Evolutionary conservation across 805 yeast genomes (phyloP).

Genomic region (Starmerella gropengiesseri): DNA sequence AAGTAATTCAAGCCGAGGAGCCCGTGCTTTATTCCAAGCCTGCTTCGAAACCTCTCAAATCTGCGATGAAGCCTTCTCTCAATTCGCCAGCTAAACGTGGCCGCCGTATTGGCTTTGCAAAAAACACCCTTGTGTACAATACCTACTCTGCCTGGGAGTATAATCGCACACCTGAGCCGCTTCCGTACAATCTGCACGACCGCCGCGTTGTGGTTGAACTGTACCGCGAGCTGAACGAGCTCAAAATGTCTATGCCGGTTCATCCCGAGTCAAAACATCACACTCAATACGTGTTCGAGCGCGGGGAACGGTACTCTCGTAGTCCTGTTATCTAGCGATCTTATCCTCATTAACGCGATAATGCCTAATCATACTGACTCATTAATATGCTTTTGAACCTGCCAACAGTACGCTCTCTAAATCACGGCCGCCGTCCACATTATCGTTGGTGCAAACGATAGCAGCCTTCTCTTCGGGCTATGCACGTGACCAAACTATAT

Average conservation of each 20-base stretch:
- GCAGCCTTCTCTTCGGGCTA: too few relatives aligned
- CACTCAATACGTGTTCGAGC: slow-evolving; percentile 1
- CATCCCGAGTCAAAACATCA: slow-evolving; percentile 50
- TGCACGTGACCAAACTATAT: not conserved
- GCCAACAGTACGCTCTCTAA: too few relatives aligned
- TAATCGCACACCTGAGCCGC: slow-evolving; percentile 85
- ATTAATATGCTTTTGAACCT: too few relatives aligned
- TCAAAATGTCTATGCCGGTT: slow-evolving; percentile 71
- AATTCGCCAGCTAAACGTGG: not conserved
- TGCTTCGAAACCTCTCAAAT: not conserved
- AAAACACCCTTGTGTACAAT: slow-evolving; percentile 71
- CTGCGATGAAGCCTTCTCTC: not conserved
- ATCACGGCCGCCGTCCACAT: too few relatives aligned
- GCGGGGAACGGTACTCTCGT: not conserved
- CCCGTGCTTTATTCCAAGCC: not conserved
- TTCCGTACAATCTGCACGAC: slow-evolving; percentile 84
- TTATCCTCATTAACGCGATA: not conserved
- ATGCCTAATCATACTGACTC: too few relatives aligned
- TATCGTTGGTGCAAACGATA: too few relatives aligned
- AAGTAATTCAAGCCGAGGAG: slow-evolving; percentile 24
- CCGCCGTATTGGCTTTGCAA: slow-evolving; percentile 42
- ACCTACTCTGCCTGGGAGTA: slow-evolving; percentile 76
- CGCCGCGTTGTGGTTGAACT: slow-evolving; percentile 70
- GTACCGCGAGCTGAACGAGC: slow-evolving; percentile 68
- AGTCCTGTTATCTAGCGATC: not conserved